phyloP scores from a whole-genome alignment of 192 early-diverging fungal species.

The Backusella westeae region DNA sequence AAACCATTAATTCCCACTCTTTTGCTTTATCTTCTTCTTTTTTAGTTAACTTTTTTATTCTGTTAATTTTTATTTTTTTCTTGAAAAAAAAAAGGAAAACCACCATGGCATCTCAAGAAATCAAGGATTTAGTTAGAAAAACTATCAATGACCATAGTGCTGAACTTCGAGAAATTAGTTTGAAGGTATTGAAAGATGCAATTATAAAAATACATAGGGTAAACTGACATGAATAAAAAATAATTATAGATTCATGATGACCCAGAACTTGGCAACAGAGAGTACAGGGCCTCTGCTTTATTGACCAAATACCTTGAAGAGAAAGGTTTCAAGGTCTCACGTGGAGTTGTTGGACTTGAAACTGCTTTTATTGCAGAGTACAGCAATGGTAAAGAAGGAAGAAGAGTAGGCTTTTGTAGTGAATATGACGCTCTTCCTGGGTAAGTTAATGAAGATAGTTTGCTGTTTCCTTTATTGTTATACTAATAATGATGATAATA shows the following conservation, averaged over 20 bases:
- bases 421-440: constrained; percentile 73
- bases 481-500: not conserved
- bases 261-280: constrained; percentile 56
- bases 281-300: constrained; percentile 56
- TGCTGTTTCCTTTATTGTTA: not conserved
- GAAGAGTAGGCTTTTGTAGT: constrained; percentile 48
- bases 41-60: not conserved
- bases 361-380: constrained; percentile 80
- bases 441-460: constrained; percentile 8
- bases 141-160: constrained; percentile 16
- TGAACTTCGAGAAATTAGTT: constrained; percentile 44
- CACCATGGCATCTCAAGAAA: not conserved
- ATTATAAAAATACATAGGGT: not conserved
- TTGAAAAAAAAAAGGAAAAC: not conserved
- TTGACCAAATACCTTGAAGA: constrained; percentile 64
- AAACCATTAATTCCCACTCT: constrained; percentile 1
- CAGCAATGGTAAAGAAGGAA: constrained; percentile 39
- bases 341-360: constrained; percentile 56
- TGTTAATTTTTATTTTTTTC: not conserved
- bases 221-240: not conserved
- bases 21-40: not conserved
- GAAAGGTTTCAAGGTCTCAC: constrained; percentile 62
- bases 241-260: constrained; percentile 51
- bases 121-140: constrained; percentile 16
- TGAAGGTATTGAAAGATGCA: constrained; percentile 34